Conservation (phyloP, 768 basidiomycete genomes). For the Favolaschia claudopus region DNA sequence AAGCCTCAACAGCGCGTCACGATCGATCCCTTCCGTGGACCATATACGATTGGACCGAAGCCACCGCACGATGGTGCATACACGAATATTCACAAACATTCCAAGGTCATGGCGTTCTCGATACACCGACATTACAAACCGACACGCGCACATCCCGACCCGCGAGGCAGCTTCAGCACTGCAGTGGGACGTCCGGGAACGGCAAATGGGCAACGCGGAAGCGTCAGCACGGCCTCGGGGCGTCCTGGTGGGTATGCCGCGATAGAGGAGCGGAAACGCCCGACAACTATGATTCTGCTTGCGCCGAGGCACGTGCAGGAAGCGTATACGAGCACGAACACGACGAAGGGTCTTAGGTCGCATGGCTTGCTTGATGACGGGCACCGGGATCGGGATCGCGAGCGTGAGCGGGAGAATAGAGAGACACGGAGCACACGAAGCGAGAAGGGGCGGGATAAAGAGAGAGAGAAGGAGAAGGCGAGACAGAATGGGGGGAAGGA, state of each 20-base stretch:
- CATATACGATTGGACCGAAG: conserved; percentile 43
- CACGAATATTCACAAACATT: conserved; percentile 82
- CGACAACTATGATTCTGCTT: conserved; percentile 64
- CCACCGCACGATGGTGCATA: conserved; percentile 60
- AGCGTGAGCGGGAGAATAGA: conserved; percentile 26
- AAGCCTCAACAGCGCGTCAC: conserved; percentile 74
- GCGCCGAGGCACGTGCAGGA: conserved; percentile 81
- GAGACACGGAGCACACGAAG: conserved; percentile 23
- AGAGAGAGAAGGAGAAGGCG: conserved; percentile 40
- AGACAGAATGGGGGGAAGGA: conserved; percentile 33
- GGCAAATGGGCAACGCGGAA: conserved; percentile 20
- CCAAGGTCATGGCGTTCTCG: conserved; percentile 80
- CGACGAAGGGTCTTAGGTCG: conserved; percentile 70
- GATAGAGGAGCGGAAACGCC: conserved; percentile 26
- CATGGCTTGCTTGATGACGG: conserved; percentile 70
- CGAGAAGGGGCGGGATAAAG: conserved; percentile 29
- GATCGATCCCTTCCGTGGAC: conserved; percentile 62
- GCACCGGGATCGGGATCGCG: conserved; percentile 28
- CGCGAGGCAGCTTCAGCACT: conserved; percentile 8
- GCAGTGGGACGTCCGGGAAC: background rate
- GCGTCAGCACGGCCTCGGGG: conserved; percentile 20
- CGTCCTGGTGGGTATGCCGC: conserved; percentile 17
- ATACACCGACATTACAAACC: conserved; percentile 70
- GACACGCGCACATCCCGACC: conserved; percentile 25
- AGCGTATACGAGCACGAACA: conserved; percentile 78